Conservation (phyloP, 768 basidiomycete species). For the Antrodiella citrinella region DNA sequence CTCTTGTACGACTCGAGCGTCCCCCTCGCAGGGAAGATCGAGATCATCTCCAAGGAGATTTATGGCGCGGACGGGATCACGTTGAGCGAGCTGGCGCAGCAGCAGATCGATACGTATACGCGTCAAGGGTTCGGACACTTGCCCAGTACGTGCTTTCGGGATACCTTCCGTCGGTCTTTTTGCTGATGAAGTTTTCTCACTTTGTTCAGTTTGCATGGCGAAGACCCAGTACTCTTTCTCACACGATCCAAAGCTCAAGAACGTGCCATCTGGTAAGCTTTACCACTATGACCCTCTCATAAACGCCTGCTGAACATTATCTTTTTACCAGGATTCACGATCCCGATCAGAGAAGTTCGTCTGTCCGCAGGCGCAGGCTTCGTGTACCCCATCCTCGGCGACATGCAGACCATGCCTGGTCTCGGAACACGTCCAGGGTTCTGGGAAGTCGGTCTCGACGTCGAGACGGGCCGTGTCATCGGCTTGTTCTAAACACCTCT, state of each 20-base stretch:
- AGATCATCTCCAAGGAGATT: constrained; percentile 79
- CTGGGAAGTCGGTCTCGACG: constrained; percentile 84
- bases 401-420: constrained; percentile 99
- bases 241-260: constrained; percentile 86
- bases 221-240: constrained; percentile 99
- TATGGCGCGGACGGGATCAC: constrained; percentile 91
- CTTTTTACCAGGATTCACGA: constrained; percentile 64
- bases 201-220: constrained; percentile 95
- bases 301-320: not conserved
- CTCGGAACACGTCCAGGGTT: constrained; percentile 88
- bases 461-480: constrained; percentile 71
- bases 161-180: not conserved
- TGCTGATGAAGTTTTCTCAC: constrained; percentile 12
- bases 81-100: constrained; percentile 75
- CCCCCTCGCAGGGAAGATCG: constrained; percentile 84
- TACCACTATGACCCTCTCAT: not conserved
- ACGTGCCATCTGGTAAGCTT: constrained; percentile 66
- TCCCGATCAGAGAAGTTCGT: constrained; percentile 84
- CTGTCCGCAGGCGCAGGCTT: constrained; percentile 93
- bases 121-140: constrained; percentile 76
- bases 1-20: constrained; percentile 87
- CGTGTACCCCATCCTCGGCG: constrained; percentile 90
- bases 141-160: constrained; percentile 49
- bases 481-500: constrained; percentile 63
- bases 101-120: constrained; percentile 87